Evolutionary conservation across 495 filamentous ascomycete genomes (phyloP), one percentile per base, ranked within the genome.

Genomic region (Aspergillus nanangensis): DNA sequence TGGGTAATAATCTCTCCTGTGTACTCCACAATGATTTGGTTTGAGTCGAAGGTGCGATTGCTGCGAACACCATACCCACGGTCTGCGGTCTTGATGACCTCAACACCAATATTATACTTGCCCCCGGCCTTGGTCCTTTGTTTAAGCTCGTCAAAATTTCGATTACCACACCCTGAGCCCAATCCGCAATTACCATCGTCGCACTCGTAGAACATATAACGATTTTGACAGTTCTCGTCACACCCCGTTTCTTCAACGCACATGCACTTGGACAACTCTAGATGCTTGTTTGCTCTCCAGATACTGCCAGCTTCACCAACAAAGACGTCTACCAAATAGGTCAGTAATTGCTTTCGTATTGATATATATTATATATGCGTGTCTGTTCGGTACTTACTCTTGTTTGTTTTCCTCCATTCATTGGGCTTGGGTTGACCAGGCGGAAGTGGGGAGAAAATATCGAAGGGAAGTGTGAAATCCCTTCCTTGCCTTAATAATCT

Each of bases 1-100:
- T 92, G 87, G 0, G 90, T 95, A 57, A 98, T 92, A 45, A 98
- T 96, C 67, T 98, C 93, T 29, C 93, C 93, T 7, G 88, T 89
- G 60, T 98, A 98, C 60, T 98, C 93, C 65, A 96, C 88, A 56
- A 98, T 96, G 62, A 98, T 94, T 70, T 97, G 90, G 56, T 90
- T 82, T 0, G 91, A 78, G 31, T 86, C 79, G 56, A 95, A 98
- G 44, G 80, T 84, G 32, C 93, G 84, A 61, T 92, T 95, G 52
- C 84, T 86, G 41, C 93, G 84, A 17, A 98, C 86, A 34, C 93
- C 93, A 62, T 88, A 95, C 21, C 93, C 93, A 39, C 89, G 81
- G 69, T 95, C 90, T 13, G 56, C 51, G 8, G 94, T 97, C 68
- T 95, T 90, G 66, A 93, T 78, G 22, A 96, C 90, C 60, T 98